A percentile compares a stretch with the other conserved stretches of the same genome.
Conservation (phyloP, 805 yeast genomes). For the Nakazawaea siamensis region DNA sequence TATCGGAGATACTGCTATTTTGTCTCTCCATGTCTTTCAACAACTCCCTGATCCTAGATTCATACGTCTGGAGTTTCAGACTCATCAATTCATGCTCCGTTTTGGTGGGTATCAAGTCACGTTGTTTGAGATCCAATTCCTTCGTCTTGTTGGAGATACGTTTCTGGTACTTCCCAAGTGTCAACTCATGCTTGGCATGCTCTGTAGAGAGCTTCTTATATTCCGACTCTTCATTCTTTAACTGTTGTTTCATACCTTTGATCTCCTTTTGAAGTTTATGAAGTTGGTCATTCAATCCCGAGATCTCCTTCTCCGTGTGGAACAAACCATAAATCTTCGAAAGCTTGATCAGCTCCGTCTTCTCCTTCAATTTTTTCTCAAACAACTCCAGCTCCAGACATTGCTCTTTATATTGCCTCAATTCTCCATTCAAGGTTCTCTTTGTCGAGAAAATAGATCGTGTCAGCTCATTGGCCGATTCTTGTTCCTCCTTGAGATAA, state of each 20-base stretch:
- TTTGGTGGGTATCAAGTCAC: constrained; percentile 52
- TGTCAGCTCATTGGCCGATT: constrained; percentile 55
- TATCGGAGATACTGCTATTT: constrained; percentile 27
- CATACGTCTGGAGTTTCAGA: constrained; percentile 37
- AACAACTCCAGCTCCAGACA: constrained; percentile 62
- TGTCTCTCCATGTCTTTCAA: constrained; percentile 47
- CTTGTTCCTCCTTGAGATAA: constrained; percentile 50
- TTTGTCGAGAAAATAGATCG: constrained; percentile 59
- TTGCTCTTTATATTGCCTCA: constrained; percentile 72
- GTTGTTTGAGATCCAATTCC: constrained; percentile 34
- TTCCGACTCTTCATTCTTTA: constrained; percentile 21
- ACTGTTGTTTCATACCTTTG: constrained; percentile 23
- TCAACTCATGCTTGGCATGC: constrained; percentile 37
- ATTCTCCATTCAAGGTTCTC: constrained; percentile 63
- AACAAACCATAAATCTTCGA: constrained; percentile 58
- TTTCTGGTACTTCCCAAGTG: constrained; percentile 31
- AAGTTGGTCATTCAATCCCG: constrained; percentile 25
- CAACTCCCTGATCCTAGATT: constrained; percentile 41
- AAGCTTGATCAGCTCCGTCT: constrained; percentile 34
- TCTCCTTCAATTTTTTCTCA: constrained; percentile 44
- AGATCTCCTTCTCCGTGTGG: constrained; percentile 42
- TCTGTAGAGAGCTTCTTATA: constrained; percentile 25
- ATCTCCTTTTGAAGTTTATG: constrained; percentile 28
- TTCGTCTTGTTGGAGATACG: constrained; percentile 26
- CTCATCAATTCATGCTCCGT: constrained; percentile 43